A percentile compares a stretch with the other conserved stretches of the same genome.
Conservation (phyloP, 1,284 basidiomycete species). For the Mycocalia duriaeana region DNA sequence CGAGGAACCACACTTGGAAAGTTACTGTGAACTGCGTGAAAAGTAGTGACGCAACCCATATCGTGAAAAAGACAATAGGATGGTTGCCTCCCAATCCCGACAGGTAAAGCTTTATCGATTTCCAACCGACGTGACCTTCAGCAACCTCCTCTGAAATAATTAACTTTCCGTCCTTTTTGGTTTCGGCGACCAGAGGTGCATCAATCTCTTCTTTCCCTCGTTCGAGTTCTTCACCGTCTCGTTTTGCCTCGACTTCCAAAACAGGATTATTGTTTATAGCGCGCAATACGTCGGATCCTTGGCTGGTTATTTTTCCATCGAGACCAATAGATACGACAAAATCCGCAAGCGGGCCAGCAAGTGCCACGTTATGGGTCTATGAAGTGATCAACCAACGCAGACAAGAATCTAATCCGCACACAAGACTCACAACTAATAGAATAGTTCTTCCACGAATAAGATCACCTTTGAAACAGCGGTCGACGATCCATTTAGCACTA, state of each 20-base stretch:
- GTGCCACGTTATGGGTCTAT: constrained; percentile 7
- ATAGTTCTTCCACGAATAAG: constrained; percentile 64
- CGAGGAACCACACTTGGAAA: constrained; percentile 1
- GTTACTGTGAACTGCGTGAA: neutral
- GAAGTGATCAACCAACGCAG: neutral
- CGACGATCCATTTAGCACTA: constrained; percentile 62
- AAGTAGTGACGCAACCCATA: neutral
- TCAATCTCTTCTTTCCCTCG: neutral
- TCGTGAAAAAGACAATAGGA: neutral
- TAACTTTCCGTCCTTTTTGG: constrained; percentile 27
- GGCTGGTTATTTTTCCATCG: neutral
- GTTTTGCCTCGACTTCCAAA: neutral
- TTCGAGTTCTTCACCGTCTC: neutral
- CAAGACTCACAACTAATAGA: constrained; percentile 23
- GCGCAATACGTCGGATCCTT: neutral
- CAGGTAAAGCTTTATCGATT: constrained; percentile 24
- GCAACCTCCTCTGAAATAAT: constrained; percentile 49
- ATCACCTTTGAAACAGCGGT: constrained; percentile 65
- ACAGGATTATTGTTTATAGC: neutral
- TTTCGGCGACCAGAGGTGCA: neutral
- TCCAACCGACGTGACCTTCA: constrained; percentile 39
- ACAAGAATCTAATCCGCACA: neutral
- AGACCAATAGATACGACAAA: constrained; percentile 2
- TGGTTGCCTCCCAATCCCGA: constrained; percentile 46
- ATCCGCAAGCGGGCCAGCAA: neutral